Conservation (phyloP, 2,329 filamentous ascomycete genomes). For the Phoma sp. region DNA sequence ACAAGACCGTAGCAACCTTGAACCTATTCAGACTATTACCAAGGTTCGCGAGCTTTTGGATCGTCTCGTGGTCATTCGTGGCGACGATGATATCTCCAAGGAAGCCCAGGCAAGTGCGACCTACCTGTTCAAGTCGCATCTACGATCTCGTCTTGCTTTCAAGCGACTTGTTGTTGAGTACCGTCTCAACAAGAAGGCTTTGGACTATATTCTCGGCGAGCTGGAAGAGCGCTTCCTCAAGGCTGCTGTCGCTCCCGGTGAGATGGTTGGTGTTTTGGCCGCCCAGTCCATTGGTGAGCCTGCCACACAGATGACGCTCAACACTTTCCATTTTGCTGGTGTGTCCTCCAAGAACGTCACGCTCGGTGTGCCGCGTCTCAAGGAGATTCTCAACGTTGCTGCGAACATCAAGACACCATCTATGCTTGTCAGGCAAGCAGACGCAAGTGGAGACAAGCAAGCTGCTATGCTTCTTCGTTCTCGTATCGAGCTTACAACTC, state of each 20-base stretch:
- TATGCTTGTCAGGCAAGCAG: conserved; percentile 88
- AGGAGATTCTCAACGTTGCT: conserved; percentile 98
- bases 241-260: conserved; percentile 86
- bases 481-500: conserved; percentile 90
- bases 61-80: conserved; percentile 84
- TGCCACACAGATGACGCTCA: conserved; percentile 98
- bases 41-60: conserved; percentile 77
- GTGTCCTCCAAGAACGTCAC: conserved; percentile 99
- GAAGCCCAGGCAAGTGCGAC: conserved; percentile 92
- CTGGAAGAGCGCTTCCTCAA: conserved; percentile 87
- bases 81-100: conserved; percentile 78
- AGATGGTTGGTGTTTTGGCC: conserved; percentile 98
- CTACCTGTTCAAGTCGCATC: conserved; percentile 87
- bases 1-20: conserved; percentile 83
- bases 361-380: conserved; percentile 96
- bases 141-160: conserved; percentile 89
- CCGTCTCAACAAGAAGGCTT: conserved; percentile 86
- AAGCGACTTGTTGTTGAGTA: conserved; percentile 89
- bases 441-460: conserved; percentile 70
- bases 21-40: conserved; percentile 86
- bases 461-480: conserved; percentile 86
- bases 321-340: conserved; percentile 99
- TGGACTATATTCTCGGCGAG: conserved; percentile 90
- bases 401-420: conserved; percentile 98
- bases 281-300: conserved; percentile 99